These are phyloP conservation scores for Thymus mandschuricus DNA, from an alignment of 257 asterid genomes.

Conservation along the genomic window DNA sequence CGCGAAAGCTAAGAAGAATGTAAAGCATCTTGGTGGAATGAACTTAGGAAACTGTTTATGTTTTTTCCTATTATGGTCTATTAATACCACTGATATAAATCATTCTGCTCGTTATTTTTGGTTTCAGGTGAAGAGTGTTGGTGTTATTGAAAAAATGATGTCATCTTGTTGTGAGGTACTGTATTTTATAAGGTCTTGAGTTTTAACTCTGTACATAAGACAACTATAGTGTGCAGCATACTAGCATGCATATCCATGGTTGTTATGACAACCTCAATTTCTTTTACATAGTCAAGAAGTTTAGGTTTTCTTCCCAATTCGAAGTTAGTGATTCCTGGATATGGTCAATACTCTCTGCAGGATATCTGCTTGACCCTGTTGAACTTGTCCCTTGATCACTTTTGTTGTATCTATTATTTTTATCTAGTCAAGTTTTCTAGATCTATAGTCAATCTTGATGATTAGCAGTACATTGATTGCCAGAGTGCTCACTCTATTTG, in stretches of 20 bases:
- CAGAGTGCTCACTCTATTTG: neutral
- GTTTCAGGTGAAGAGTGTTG: constrained; percentile 61
- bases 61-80: constrained; percentile 25
- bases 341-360: constrained; percentile 2
- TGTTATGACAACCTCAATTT: constrained; percentile 11
- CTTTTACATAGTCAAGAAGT: constrained; percentile 15
- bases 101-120: constrained; percentile 38
- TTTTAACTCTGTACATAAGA: constrained; percentile 8
- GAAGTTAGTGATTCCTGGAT: neutral
- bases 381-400: constrained; percentile 4
- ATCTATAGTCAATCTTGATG: constrained; percentile 17
- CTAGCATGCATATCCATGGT: constrained; percentile 12
- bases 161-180: constrained; percentile 85
- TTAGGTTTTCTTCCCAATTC: constrained; percentile 16
- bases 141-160: constrained; percentile 64
- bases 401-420: constrained; percentile 3
- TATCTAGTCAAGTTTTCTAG: neutral
- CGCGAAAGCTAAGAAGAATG: constrained; percentile 2
- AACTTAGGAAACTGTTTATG: constrained; percentile 16
- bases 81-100: constrained; percentile 19
- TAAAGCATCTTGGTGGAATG: constrained; percentile 5
- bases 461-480: constrained; percentile 13
- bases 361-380: constrained; percentile 1
- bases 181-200: constrained; percentile 26
- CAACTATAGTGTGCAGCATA: neutral